Base-by-base conservation (phyloP, 345 rosid genomes). In the Populus euphratica region DNA sequence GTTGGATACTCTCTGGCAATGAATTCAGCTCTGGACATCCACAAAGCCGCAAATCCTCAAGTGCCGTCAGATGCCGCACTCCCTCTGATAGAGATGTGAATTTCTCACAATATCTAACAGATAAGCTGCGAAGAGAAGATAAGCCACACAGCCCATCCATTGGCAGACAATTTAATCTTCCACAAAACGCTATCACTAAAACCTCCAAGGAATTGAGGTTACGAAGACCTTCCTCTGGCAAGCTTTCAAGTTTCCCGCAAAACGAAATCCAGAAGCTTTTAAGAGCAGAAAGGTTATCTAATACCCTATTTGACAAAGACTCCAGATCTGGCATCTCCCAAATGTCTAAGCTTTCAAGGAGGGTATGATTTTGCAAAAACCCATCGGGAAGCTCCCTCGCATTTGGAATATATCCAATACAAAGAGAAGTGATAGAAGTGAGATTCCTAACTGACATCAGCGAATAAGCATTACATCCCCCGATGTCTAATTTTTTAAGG, bases 211-310 rank as follows among this genome's bases (percentile, higher is more conserved):
- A 39, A 38, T 7, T 36, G 29, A 64, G 68, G 18, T 64, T 64
- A 12, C 18, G 18, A 14, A 73, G 68, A 73, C 41, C 41, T 39
- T 39, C 41, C 10, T 79, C 77, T 20, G 81, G 69, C 69, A 79
- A 69, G 56, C 38, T 63, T 43, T 56, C 78, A 1, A 79, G 21
- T 31, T 52, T 38, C 27, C 21, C 0, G 13, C 72, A 73, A 0
- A 0, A 0, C 0, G 0, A 0, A 13, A 79, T 49, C 0, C 0
- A 0, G 65, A 79, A 69, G 5, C 0, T 0, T 21, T 27, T 68
- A 5, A 79, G 73, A 35, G 74, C 5, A 20, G 69, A 7, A 10
- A 79, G 74, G 39, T 73, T 75, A 27, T 73, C 73, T 11, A 44
- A 44, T 11, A 73, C 23, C 18, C 68, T 52, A 9, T 59, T 12